Conservation (phyloP, 306 rosid species). For the Abrus precatorius region DNA sequence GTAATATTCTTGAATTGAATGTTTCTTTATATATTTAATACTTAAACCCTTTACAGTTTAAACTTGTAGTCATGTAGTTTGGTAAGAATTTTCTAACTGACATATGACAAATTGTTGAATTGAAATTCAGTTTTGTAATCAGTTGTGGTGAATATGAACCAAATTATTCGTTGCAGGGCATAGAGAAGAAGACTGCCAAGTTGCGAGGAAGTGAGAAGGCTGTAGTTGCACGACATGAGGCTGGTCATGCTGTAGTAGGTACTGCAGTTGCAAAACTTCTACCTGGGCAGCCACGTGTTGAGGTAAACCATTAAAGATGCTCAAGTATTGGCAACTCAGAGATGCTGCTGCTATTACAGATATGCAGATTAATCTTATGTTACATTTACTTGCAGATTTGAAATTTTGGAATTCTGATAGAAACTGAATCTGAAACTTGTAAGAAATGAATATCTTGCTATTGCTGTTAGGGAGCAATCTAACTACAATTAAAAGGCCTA, state of each 20-base stretch:
- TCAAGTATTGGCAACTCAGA: slow-evolving; percentile 34
- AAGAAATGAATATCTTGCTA: too few relatives aligned
- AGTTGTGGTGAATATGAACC: slow-evolving; percentile 44
- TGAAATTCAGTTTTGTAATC: slow-evolving; percentile 16
- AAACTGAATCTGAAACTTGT: too few relatives aligned
- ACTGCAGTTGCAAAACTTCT: slow-evolving; percentile 97
- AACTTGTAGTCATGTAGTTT: slow-evolving; percentile 8
- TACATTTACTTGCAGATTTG: not conserved
- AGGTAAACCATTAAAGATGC: slow-evolving; percentile 63
- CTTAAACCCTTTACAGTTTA: not conserved
- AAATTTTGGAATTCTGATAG: slow-evolving; percentile 21
- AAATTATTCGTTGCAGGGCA: slow-evolving; percentile 71
- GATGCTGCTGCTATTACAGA: slow-evolving; percentile 24
- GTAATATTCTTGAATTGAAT: slow-evolving; percentile 1
- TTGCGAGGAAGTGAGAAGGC: slow-evolving; percentile 90
- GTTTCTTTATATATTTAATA: slow-evolving; percentile 26
- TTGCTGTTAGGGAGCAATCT: too few relatives aligned
- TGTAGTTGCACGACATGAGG: slow-evolving; percentile 98
- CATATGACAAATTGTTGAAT: slow-evolving; percentile 2
- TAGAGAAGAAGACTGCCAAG: slow-evolving; percentile 93
- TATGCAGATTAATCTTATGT: slow-evolving; percentile 34
- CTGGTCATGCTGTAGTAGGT: slow-evolving; percentile 97
- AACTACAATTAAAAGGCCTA: too few relatives aligned
- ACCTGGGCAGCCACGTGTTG: slow-evolving; percentile 93
- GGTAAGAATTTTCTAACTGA: slow-evolving; percentile 33